Conservation (phyloP, 73 alveolate genomes). For the Blepharisma japonicum region DNA sequence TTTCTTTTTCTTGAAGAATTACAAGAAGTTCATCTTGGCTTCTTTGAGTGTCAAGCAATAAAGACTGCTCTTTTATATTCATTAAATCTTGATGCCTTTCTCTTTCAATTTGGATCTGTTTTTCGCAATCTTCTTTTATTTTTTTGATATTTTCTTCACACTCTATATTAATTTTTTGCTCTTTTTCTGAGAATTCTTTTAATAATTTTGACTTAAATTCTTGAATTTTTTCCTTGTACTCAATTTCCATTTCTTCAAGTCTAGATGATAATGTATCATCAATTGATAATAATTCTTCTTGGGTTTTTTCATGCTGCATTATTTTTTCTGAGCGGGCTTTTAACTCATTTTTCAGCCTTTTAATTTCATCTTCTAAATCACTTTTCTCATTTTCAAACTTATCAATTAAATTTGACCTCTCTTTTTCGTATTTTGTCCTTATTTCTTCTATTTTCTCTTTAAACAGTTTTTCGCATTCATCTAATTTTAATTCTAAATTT, state of each 20-base stretch:
- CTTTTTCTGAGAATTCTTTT: conserved; percentile 6
- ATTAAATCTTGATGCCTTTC: not conserved
- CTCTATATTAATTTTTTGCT: not conserved
- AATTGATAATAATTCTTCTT: not conserved
- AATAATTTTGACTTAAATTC: not conserved
- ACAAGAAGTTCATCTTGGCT: conserved; percentile 2
- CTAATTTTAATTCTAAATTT: conserved; percentile 3
- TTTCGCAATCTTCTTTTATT: too few species aligned
- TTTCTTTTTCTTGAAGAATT: not conserved
- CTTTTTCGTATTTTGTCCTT: not conserved
- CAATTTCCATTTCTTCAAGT: not conserved
- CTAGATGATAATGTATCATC: not conserved
- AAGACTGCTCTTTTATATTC: not conserved
- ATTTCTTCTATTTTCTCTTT: not conserved
- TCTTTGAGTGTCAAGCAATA: conserved; percentile 11
- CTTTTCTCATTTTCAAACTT: not conserved
- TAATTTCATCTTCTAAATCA: not conserved
- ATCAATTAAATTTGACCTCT: not conserved
- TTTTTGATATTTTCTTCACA: not conserved
- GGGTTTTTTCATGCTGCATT: not conserved
- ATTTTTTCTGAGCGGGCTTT: not conserved
- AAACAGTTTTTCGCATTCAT: not conserved
- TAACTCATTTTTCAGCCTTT: not conserved
- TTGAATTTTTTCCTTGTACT: not conserved
- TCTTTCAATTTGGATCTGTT: not conserved